Percentiles rank a stretch among this genome's conserved stretches.
Evolutionary conservation across 1,139 yeast genomes (phyloP).

Genomic region (Blastobotrys petasosporus): DNA sequence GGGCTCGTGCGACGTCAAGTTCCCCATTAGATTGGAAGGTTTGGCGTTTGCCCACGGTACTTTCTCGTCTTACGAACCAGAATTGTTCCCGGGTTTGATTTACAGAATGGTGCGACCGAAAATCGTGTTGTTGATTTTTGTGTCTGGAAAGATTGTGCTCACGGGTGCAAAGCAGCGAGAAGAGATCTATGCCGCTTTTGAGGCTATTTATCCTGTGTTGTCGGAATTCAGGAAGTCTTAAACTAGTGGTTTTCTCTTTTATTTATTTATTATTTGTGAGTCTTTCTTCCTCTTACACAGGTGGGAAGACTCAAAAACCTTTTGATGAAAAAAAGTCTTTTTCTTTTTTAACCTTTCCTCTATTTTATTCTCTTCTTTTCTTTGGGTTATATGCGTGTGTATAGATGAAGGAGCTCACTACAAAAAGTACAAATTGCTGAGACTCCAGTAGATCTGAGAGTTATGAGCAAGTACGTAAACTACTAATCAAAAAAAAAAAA

Average conservation of each 20-base stretch:
- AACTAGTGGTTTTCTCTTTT: slow-evolving; percentile 12
- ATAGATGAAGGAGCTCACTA: background rate
- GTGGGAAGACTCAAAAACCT: background rate
- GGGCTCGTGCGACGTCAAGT: slow-evolving; percentile 94
- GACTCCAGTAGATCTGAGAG: no score
- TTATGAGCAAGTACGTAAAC: no score
- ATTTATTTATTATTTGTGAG: slow-evolving; percentile 1
- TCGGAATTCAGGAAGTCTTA: slow-evolving; percentile 91
- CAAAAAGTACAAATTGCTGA: background rate
- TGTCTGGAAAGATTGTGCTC: slow-evolving; percentile 93
- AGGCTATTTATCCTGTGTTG: slow-evolving; percentile 95
- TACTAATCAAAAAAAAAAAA: no score
- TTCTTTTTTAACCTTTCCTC: background rate
- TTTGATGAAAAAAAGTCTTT: background rate
- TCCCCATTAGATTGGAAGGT: slow-evolving; percentile 96
- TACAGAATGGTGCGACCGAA: slow-evolving; percentile 99
- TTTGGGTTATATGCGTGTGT: background rate
- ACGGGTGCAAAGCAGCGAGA: slow-evolving; percentile 99
- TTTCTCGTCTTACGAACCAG: slow-evolving; percentile 98
- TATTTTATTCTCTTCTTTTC: background rate
- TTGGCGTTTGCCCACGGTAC: slow-evolving; percentile 98
- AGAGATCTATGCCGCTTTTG: slow-evolving; percentile 96
- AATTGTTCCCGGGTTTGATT: slow-evolving; percentile 94
- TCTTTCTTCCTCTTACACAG: background rate
- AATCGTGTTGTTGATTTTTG: slow-evolving; percentile 90